Base-by-base conservation (phyloP, 2,329 filamentous ascomycete genomes). In the Claviceps pazoutovae region DNA sequence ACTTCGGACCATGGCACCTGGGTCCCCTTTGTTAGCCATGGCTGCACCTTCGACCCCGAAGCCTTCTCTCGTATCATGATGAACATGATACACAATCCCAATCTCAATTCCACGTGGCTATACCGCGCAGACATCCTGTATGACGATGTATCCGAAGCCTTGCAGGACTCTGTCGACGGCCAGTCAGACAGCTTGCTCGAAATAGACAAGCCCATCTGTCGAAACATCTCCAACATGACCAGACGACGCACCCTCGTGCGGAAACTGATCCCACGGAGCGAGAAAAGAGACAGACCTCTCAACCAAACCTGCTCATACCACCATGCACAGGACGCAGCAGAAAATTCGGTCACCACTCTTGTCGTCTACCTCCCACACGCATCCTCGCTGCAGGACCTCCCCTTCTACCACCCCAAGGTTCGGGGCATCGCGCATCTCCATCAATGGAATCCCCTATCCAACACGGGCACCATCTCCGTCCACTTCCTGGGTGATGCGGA, bases 361-460 rank as follows among this genome's bases (percentile, higher is more conserved):
- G 79, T 95, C 16, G 66, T 94, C 37, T 95, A 94, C 64, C 73
- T 86, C 5, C 88, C 91, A 7, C 89, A 95, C 66, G 74, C 80
- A 8, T 65, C 74, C 36, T 70, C 70, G 1, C 69, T 75, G 11
- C 72, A 77, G 14, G 76, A 84, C 2, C 75, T 93, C 55, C 91
- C 91, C 1, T 95, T 86, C 68, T 97, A 96, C 66, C 90, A 96
- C 62, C 91, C 91, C 21, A 74, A 77, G 50, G 83, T 95, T 21
- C 76, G 74, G 49, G 80, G 79, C 13, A 74, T 95, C 23, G 88
- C 83, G 5, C 90, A 93, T 58, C 69, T 89, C 7, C 87, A 94
- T 65, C 78, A 78, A 38, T 86, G 78, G 75, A 63, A 74, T 49
- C 54, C 68, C 4, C 55, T 61, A n/a, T 60, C 64, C 14, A 61